Base-by-base conservation (phyloP, 306 rosid species). In the Cajanus cajan region DNA sequence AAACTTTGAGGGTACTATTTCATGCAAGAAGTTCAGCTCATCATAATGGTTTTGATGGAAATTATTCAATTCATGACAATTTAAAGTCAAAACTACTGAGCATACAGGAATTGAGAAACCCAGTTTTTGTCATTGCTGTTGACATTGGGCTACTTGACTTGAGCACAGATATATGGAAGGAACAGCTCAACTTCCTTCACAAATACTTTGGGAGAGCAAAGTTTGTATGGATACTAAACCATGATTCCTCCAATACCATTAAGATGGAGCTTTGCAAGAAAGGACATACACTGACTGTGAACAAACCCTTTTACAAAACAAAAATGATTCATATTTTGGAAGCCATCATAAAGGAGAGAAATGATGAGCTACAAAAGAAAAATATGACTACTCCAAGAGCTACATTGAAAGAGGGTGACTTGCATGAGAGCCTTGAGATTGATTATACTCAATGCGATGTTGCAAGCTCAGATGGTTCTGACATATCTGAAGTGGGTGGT, bases 111-210 rank as follows among this genome's bases (percentile, higher is more conserved):
- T 82, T 87, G 86, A 86, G 76, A 80, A 87, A 89, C 68, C 94
- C 90, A 13, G 36, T 64, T 61, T 90, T 90, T 66, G 70, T 91
- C 78, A 89, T 91, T 68, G 88, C 87, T 73, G 86, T 93, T 10
- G 99, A 95, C 83, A 86, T 93, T 33, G 97, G 91, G 57, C 82
- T 95, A 70, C 98, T 95, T 18, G 93, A 95, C 88, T 84, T 95
- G 80, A 93, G 97, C 98, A 95, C 99, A 16, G 96, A 90, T 55
- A 95, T 93, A 78, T 95, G 99, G 99, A 95, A 91, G 82, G 98
- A 95, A 73, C 99, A 95, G 52, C 86, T 95, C 31, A 90, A 87
- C 83, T 93, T 95, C 82, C 96, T 95, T 40, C 89, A 88, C 77
- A 89, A 78, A 72, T 95, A 89, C 85, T 86, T 82, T 4, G 94